Evolutionary conservation across 768 basidiomycete genomes (phyloP), one percentile per base, ranked within the genome.

Genomic region (Xerocomellus chrysenteron): DNA sequence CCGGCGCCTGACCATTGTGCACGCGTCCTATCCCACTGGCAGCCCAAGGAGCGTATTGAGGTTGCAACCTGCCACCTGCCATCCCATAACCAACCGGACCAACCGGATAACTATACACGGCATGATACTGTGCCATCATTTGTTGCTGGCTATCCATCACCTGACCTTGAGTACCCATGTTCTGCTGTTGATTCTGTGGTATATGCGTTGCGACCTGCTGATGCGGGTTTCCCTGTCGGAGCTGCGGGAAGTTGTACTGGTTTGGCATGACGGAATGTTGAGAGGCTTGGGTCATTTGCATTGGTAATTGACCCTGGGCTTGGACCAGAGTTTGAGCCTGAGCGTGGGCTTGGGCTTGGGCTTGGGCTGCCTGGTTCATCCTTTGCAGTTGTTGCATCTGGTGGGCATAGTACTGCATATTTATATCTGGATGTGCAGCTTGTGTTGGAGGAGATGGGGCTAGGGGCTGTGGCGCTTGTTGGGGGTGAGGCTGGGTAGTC

Each of bases 211-310:
- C 47, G n/a, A 65, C 56, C 50, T 69, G 70, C 44, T 59, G 65
- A 55, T 68, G 66, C 14, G 70, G 55, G 32, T 64, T 68, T 9
- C 69, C 58, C 39, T 65, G 70, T 24, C 76, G 73, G 52, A 72
- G 59, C 21, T 74, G 76, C 5, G 73, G 43, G 7, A 73, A 71
- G 46, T 65, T 76, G 56, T 76, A 77, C 55, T 73, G 70, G 48
- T 33, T 57, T 13, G 58, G 28, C 42, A 74, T 60, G 47, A 52
- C 32, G 0, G 67, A 55, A 58, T 71, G 73, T 45, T 67, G 71
- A 32, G 62, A 17, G 14, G 52, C 52, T 52, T 71, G 73, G 26
- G 36, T 21, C 51, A 70, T 61, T 47, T 69, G 71, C 21, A 47
- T 30, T 17, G 65, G 56, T 42, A 73, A 33, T 19, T 69, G 65